Percentiles rank a stretch among this genome's conserved stretches.
Conservation (phyloP, 805 yeast species). For the Zygotorulaspora florentina region DNA sequence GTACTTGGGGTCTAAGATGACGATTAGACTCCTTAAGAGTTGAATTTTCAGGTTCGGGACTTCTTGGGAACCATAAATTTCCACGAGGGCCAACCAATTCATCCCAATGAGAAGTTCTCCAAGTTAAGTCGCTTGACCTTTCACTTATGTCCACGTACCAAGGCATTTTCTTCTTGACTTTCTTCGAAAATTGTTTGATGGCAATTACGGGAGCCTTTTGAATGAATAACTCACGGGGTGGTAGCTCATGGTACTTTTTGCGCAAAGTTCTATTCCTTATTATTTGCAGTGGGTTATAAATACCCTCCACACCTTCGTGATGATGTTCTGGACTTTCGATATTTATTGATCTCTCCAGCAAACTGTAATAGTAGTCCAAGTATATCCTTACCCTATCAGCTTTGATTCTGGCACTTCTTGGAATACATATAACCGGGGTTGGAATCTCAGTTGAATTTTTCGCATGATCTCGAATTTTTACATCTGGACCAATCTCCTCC, state of each 20-base stretch:
- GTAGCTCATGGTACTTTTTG: conserved; percentile 41
- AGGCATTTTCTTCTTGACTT: conserved; percentile 42
- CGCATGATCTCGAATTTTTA: neutral
- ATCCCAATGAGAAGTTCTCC: conserved; percentile 41
- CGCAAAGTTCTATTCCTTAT: conserved; percentile 65
- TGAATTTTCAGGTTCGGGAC: neutral
- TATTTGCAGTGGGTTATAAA: conserved; percentile 79
- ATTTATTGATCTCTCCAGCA: conserved; percentile 42
- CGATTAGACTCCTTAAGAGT: conserved; percentile 11
- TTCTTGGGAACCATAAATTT: conserved; percentile 23
- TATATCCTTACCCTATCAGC: conserved; percentile 33
- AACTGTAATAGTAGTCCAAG: conserved; percentile 47
- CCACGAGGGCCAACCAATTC: conserved; percentile 31
- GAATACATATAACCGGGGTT: conserved; percentile 5
- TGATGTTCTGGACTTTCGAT: conserved; percentile 18
- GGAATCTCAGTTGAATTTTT: neutral
- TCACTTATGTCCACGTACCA: conserved; percentile 70
- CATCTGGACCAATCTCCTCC: conserved; percentile 1
- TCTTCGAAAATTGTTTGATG: conserved; percentile 48
- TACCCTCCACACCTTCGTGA: conserved; percentile 55
- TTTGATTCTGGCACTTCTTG: conserved; percentile 25
- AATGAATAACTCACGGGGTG: conserved; percentile 40
- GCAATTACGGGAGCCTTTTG: conserved; percentile 60
- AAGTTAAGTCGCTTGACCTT: conserved; percentile 49
- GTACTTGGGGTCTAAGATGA: conserved; percentile 11